A percentile compares a stretch with the other conserved stretches of the same genome.
Conservation (phyloP, 192 early-diverging fungal genomes). For the Podila clonocystis region DNA sequence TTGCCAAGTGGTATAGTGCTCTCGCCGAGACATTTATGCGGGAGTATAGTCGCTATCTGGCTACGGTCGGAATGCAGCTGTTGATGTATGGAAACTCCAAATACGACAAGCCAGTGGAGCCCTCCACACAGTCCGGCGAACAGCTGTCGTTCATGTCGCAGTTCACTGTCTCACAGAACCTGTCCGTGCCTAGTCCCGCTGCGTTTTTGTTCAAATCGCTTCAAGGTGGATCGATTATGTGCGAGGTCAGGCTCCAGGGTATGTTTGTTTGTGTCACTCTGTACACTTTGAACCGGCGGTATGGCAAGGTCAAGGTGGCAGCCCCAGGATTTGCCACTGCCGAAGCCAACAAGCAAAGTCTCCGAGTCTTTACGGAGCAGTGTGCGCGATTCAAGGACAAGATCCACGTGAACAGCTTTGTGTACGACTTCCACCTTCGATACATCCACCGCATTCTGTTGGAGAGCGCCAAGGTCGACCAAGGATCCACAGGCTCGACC, state of each 20-base stretch:
- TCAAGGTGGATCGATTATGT: constrained; percentile 66
- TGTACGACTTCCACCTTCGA: constrained; percentile 68
- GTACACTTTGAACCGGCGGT: constrained; percentile 64
- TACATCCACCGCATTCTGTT: constrained; percentile 59
- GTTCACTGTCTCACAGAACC: constrained; percentile 54
- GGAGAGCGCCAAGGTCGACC: constrained; percentile 36
- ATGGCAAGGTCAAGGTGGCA: constrained; percentile 55
- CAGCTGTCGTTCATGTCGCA: constrained; percentile 52
- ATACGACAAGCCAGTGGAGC: constrained; percentile 43
- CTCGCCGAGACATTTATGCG: constrained; percentile 60
- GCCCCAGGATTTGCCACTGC: constrained; percentile 49
- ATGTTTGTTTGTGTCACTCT: constrained; percentile 67
- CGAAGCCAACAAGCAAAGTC: constrained; percentile 55
- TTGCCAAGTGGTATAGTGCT: constrained; percentile 55
- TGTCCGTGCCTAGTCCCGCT: constrained; percentile 55
- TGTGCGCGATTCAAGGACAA: constrained; percentile 65
- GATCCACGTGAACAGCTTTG: constrained; percentile 70
- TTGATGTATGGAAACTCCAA: constrained; percentile 62
- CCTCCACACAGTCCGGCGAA: constrained; percentile 28
- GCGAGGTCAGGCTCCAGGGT: constrained; percentile 64
- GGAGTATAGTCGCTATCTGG: constrained; percentile 65
- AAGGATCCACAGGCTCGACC: constrained; percentile 6
- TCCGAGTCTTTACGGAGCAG: constrained; percentile 64
- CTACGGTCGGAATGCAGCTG: constrained; percentile 67
- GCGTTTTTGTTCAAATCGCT: constrained; percentile 64